Conservation (phyloP, 768 basidiomycete species). For the Rhodotorula diobovata region DNA sequence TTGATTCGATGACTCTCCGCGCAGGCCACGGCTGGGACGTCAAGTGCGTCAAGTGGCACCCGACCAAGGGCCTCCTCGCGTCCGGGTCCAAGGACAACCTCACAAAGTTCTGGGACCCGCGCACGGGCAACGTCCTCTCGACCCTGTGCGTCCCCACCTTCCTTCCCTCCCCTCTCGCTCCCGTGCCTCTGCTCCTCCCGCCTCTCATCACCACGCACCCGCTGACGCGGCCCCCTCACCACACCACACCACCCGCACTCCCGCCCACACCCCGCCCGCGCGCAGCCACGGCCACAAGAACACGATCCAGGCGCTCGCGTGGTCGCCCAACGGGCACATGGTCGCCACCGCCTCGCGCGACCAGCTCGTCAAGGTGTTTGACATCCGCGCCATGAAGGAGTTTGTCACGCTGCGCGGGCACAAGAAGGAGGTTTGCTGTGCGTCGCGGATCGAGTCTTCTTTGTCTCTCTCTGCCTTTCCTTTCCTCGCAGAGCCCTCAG, state of each 20-base stretch:
- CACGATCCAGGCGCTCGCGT: slow-evolving; percentile 83
- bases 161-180: neutral
- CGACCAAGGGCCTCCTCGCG: slow-evolving; percentile 87
- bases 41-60: slow-evolving; percentile 97
- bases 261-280: too few relatives aligned
- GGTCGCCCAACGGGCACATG: slow-evolving; percentile 91
- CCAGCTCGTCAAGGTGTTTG: slow-evolving; percentile 90
- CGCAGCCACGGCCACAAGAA: slow-evolving; percentile 91
- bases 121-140: slow-evolving; percentile 81
- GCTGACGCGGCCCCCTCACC: too few relatives aligned
- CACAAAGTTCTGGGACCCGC: slow-evolving; percentile 99
- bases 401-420: slow-evolving; percentile 86
- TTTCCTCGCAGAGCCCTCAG: too few relatives aligned
- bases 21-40: slow-evolving; percentile 99
- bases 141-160: slow-evolving; percentile 62
- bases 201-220: too few relatives aligned
- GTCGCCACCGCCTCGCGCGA: slow-evolving; percentile 93
- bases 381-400: slow-evolving; percentile 97
- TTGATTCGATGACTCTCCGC: neutral
- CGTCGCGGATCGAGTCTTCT: slow-evolving; percentile 44
- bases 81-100: slow-evolving; percentile 97
- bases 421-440: slow-evolving; percentile 97
- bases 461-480: neutral
- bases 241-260: too few relatives aligned
- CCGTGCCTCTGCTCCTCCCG: neutral